Percentiles rank a stretch among this genome's conserved stretches.
Evolutionary conservation across 306 rosid species (phyloP).

Genomic region (Begonia fuchsioides): DNA sequence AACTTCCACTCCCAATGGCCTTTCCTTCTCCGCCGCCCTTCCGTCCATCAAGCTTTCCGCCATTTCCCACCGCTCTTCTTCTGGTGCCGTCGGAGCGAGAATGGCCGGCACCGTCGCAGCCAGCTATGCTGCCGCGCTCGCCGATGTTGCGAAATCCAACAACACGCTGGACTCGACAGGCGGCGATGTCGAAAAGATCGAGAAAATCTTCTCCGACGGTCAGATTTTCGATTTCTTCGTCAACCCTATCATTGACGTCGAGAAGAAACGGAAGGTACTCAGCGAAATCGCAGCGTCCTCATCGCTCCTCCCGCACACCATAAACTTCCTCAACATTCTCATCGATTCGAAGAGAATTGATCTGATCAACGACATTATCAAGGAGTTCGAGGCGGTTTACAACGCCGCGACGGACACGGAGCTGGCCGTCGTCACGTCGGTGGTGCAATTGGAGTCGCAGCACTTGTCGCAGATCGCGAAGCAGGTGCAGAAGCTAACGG

Average conservation of each 20-base stretch:
- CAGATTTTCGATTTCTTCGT: constrained; percentile 32
- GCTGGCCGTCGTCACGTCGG: constrained; percentile 70
- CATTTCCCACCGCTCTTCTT: constrained; percentile 16
- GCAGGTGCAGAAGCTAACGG: constrained; percentile 90
- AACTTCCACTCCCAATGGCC: constrained; percentile 22
- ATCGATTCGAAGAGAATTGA: constrained; percentile 49
- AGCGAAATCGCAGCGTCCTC: constrained; percentile 36
- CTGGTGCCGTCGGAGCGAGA: constrained; percentile 22
- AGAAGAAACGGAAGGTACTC: constrained; percentile 26
- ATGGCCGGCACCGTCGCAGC: constrained; percentile 46
- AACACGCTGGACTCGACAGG: constrained; percentile 54
- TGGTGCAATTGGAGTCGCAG: constrained; percentile 71
- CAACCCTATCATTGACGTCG: constrained; percentile 35
- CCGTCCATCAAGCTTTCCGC: constrained; percentile 21
- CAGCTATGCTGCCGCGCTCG: constrained; percentile 70
- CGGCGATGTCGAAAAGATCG: constrained; percentile 59
- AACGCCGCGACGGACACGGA: constrained; percentile 53
- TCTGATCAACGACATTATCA: constrained; percentile 31
- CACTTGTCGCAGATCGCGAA: constrained; percentile 88
- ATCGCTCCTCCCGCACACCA: constrained; percentile 36
- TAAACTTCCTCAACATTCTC: constrained; percentile 55
- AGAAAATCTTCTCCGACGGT: constrained; percentile 35
- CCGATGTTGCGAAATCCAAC: constrained; percentile 47
- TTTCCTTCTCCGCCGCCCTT: constrained; percentile 37
- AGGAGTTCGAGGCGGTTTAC: constrained; percentile 51